phyloP scores from a whole-genome alignment of 306 rosid species.

The Rosa persica region DNA sequence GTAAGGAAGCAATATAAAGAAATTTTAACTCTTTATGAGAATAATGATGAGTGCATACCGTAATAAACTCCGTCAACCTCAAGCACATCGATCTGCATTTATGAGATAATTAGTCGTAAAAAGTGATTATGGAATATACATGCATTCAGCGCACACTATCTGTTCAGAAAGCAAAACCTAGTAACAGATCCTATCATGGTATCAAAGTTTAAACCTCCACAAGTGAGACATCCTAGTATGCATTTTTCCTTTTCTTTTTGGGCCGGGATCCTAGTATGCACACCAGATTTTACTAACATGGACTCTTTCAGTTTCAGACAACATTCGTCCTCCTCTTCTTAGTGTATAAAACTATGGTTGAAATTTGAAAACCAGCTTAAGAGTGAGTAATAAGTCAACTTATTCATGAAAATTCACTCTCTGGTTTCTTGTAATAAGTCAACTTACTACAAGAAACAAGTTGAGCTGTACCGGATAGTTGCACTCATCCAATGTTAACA shows the following conservation, averaged over 20 bases:
- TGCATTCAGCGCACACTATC: neutral
- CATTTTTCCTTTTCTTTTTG: neutral
- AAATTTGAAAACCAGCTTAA: neutral
- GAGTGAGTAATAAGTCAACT: neutral
- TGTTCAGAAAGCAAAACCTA: neutral
- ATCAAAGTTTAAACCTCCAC: neutral
- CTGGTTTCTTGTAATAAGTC: too few relatives aligned
- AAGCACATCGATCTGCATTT: slow-evolving; percentile 85
- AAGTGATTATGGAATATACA: neutral
- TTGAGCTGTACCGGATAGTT: neutral
- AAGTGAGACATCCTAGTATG: neutral
- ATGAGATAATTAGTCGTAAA: slow-evolving; percentile 20
- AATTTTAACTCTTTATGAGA: neutral
- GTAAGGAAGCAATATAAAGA: neutral
- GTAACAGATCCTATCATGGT: neutral
- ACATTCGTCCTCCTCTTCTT: neutral
- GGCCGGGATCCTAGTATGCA: neutral
- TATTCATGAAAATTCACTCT: slow-evolving; percentile 3
- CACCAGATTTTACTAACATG: neutral
- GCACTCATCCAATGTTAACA: neutral
- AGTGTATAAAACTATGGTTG: neutral
- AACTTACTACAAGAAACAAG: neutral
- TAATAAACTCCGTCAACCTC: slow-evolving; percentile 93
- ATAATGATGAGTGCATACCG: slow-evolving; percentile 45
- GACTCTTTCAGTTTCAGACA: neutral